phyloP scores from a whole-genome alignment of 208 protist species.

The Blechomonas ayalai region DNA sequence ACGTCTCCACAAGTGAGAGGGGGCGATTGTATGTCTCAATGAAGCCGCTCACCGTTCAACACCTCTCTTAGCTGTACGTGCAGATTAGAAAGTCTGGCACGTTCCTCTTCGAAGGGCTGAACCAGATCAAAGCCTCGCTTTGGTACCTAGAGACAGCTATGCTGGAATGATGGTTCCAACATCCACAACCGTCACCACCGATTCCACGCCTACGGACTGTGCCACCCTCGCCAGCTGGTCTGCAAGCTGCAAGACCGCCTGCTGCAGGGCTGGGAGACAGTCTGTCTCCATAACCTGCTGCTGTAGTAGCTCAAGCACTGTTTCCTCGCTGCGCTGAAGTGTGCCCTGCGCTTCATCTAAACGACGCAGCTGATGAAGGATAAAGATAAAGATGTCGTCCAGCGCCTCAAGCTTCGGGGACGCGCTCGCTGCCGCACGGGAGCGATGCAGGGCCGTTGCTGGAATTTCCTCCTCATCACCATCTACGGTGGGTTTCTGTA shows the following conservation, averaged over 20 bases:
- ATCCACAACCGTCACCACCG: no score
- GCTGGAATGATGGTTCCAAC: no score
- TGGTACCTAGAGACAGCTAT: no score
- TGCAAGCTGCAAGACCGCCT: conserved; percentile 25
- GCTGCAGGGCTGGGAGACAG: conserved; percentile 22
- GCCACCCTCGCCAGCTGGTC: conserved; percentile 18
- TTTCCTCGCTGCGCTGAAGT: conserved; percentile 41
- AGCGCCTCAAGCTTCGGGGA: conserved; percentile 14
- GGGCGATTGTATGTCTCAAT: no score
- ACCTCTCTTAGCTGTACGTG: no score
- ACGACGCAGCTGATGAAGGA: conserved; percentile 25
- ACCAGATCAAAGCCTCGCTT: background rate
- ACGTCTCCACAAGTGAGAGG: no score
- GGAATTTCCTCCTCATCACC: background rate
- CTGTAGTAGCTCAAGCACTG: conserved; percentile 64
- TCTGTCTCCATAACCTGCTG: conserved; percentile 52
- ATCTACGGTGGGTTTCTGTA: background rate
- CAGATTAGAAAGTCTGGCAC: conserved; percentile 2
- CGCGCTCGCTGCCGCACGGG: background rate
- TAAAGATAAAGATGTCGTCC: conserved; percentile 62
- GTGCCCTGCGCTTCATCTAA: conserved; percentile 29
- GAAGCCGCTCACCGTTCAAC: no score
- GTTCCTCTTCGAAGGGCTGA: conserved; percentile 1
- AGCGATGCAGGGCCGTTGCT: background rate
- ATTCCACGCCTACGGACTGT: conserved; percentile 21